Evolutionary conservation across 352 stramenopile genomes (phyloP), one percentile per base, ranked within the genome.

Genomic region (Phytophthora vignae): DNA sequence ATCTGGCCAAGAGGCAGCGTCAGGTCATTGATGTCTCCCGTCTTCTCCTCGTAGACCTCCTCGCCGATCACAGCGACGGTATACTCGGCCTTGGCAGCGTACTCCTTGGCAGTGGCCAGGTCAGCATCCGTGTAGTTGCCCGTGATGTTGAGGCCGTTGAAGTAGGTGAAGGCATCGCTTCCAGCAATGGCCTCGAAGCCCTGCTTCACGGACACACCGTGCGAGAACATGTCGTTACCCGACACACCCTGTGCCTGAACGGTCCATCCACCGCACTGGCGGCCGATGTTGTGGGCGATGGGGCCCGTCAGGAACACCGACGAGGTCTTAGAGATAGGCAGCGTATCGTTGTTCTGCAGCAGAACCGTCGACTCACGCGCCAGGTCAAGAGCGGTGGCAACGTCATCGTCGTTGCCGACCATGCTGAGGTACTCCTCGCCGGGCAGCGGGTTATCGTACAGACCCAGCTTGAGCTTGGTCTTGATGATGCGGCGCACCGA

Each of bases 51-150:
- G 62, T 94, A 96, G 1, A 74, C 49, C 8, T 48, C 55, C 67
- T 96, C 89, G 29, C 89, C 89, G 15, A 95, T 79, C 25, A 76
- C 84, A 14, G 90, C 73, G n/a, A 95, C 65, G 0, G 85, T 86
- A 69, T 88, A 87, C 10, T 72, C 46, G 1, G 81, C 63, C 31
- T 71, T 63, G 14, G 48, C 58, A 3, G 84, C 84, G 15, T 82
- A 65, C 2, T 64, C 27, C 73, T 86, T 93, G 40, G 68, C 87
- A 50, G 67, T 79, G 44, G 74, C 76, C 9, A 87, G 71, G 60
- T 84, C 85, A 5, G 73, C 50, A 0, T 54, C 19, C 1, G 60
- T 57, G 79, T 79, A 84, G 10, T 76, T 67, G 11, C 85, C 85
- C 4, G 84, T 76, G 21, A 71, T 69, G 17, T 81, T 69, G 0